Evolutionary conservation across 2,329 filamentous ascomycete species (phyloP).

Genomic region (Fusarium sublunatum): DNA sequence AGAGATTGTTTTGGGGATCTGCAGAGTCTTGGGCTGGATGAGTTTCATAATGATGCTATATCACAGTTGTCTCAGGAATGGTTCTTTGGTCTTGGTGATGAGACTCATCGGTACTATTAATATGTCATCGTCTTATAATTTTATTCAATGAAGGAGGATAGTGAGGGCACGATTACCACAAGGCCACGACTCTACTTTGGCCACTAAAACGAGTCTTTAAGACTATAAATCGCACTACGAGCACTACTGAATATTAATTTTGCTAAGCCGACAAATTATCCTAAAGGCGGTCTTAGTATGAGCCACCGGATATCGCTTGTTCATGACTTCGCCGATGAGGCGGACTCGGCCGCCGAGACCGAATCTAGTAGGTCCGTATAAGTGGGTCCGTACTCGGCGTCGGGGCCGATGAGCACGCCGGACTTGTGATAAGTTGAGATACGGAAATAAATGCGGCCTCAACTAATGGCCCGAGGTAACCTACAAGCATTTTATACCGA

Average conservation of each 20-base stretch:
- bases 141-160: not conserved
- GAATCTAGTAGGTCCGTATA: slow-evolving; percentile 8
- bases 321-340: too few relatives aligned
- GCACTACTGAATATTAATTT: too few relatives aligned
- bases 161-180: too few relatives aligned
- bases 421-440: slow-evolving; percentile 13
- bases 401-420: slow-evolving; percentile 17
- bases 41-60: slow-evolving; percentile 44
- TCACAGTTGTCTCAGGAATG: slow-evolving; percentile 43
- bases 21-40: slow-evolving; percentile 39
- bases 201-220: too few relatives aligned
- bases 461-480: not conserved
- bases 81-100: slow-evolving; percentile 38
- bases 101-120: slow-evolving; percentile 31
- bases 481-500: not conserved
- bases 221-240: too few relatives aligned
- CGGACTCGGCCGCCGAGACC: slow-evolving; percentile 37
- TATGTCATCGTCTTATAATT: too few relatives aligned
- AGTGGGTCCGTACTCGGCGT: slow-evolving; percentile 28
- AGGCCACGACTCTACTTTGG: too few relatives aligned
- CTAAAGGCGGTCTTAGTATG: not conserved
- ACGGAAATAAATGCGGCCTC: not conserved
- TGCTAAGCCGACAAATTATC: too few relatives aligned
- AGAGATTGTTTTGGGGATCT: slow-evolving; percentile 52
- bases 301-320: too few relatives aligned